Conservation (phyloP, 768 basidiomycete genomes). For the Gyrodon lividus region DNA sequence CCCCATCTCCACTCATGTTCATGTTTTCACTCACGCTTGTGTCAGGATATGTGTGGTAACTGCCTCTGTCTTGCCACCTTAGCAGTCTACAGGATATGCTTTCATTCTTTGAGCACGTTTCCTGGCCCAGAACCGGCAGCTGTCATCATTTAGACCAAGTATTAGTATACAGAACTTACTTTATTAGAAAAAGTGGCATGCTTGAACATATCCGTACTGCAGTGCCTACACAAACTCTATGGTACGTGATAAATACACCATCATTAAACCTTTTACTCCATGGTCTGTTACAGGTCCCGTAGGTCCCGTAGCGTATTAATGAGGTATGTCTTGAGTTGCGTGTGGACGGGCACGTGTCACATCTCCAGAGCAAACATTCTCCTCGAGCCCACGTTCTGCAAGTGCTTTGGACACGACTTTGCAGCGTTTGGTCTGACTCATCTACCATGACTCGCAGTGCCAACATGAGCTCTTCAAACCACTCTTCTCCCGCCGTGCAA, state of each 20-base stretch:
- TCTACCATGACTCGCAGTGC: background rate
- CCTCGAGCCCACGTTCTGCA: background rate
- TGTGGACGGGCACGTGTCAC: too few relatives aligned
- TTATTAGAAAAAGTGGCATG: background rate
- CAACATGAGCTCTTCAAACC: background rate
- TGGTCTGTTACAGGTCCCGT: background rate
- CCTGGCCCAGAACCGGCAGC: background rate
- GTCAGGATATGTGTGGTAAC: too few relatives aligned
- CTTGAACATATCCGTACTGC: background rate
- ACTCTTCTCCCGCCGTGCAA: background rate
- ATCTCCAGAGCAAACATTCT: too few relatives aligned
- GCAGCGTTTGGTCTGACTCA: background rate
- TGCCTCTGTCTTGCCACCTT: background rate
- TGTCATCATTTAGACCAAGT: background rate
- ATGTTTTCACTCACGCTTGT: too few relatives aligned
- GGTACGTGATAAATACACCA: slow-evolving; percentile 2
- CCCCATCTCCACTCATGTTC: too few relatives aligned
- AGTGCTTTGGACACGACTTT: background rate
- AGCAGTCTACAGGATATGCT: background rate
- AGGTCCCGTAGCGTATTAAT: background rate
- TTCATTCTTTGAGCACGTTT: background rate
- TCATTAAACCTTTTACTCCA: slow-evolving; percentile 11
- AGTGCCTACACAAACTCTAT: background rate
- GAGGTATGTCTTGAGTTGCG: background rate
- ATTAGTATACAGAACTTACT: background rate